Evolutionary conservation across 768 basidiomycete species (phyloP).

Genomic region (Boletellus ananas): DNA sequence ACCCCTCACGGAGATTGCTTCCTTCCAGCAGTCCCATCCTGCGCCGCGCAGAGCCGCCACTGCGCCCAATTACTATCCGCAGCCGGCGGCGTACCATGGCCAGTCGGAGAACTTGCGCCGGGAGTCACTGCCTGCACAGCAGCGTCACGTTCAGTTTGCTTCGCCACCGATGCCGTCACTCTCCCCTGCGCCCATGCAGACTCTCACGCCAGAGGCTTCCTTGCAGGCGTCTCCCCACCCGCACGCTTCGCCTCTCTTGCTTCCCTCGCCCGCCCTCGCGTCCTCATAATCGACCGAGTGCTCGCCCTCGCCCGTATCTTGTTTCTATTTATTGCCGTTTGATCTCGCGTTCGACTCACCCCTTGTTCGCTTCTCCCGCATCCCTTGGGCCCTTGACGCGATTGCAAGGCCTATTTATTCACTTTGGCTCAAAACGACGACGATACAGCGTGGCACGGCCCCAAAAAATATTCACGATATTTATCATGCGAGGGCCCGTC

Average conservation of each 20-base stretch:
- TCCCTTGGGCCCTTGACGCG: slow-evolving; percentile 20
- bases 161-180: slow-evolving; percentile 31
- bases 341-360: slow-evolving; percentile 17
- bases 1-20: slow-evolving; percentile 66
- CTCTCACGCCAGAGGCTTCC: slow-evolving; percentile 24
- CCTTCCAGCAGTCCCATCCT: slow-evolving; percentile 37
- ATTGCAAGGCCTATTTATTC: slow-evolving; percentile 30
- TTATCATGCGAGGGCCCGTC: slow-evolving; percentile 18
- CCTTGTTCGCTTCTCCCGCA: slow-evolving; percentile 3
- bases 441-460: slow-evolving; percentile 16
- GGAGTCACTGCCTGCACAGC: slow-evolving; percentile 27
- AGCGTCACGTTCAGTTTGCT: slow-evolving; percentile 26
- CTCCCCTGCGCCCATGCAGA: slow-evolving; percentile 23
- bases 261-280: slow-evolving; percentile 17
- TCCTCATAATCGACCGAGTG: slow-evolving; percentile 14
- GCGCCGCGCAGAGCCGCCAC: slow-evolving; percentile 33
- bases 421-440: slow-evolving; percentile 27
- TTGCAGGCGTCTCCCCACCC: slow-evolving; percentile 23
- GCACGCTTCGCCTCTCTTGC: slow-evolving; percentile 28
- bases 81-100: slow-evolving; percentile 25
- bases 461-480: slow-evolving; percentile 21
- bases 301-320: slow-evolving; percentile 9
- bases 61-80: slow-evolving; percentile 32
- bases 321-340: slow-evolving; percentile 29
- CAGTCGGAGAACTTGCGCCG: slow-evolving; percentile 31